Percentiles rank a stretch among this genome's conserved stretches.
Conservation (phyloP, 164 flowering plant genomes). For the Vitis riparia region DNA sequence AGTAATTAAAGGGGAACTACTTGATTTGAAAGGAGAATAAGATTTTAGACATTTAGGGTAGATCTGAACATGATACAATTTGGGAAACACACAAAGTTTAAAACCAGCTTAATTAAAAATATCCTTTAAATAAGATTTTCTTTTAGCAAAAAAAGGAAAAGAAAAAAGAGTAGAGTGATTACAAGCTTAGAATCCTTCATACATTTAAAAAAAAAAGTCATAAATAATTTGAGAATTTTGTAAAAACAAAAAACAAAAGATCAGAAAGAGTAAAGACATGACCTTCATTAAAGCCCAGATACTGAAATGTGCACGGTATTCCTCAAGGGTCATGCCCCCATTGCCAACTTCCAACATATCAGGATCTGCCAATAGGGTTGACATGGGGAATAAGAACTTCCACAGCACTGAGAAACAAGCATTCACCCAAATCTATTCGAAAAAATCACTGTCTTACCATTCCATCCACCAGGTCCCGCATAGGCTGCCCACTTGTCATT, state of each 20-base stretch:
- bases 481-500: conserved; percentile 97
- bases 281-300: conserved; percentile 99
- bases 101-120: not conserved
- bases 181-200: too few relatives aligned
- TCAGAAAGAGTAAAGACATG: not conserved
- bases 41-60: too few relatives aligned
- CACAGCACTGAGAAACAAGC: not conserved
- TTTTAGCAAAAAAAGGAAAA: not conserved
- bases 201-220: not conserved
- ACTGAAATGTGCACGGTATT: conserved; percentile 92
- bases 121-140: not conserved
- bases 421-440: not conserved
- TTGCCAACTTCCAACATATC: conserved; percentile 99
- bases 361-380: conserved; percentile 54
- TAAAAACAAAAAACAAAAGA: not conserved
- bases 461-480: conserved; percentile 99
- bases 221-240: not conserved
- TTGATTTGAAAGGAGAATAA: too few relatives aligned
- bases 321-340: conserved; percentile 88
- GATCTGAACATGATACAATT: too few relatives aligned
- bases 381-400: not conserved
- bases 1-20: too few relatives aligned
- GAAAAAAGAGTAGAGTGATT: not conserved
- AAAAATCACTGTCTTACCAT: conserved; percentile 54
- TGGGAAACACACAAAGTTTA: too few relatives aligned